Conservation (phyloP, 2,329 filamentous ascomycete genomes). For the Stachybotrys chlorohalonatus region DNA sequence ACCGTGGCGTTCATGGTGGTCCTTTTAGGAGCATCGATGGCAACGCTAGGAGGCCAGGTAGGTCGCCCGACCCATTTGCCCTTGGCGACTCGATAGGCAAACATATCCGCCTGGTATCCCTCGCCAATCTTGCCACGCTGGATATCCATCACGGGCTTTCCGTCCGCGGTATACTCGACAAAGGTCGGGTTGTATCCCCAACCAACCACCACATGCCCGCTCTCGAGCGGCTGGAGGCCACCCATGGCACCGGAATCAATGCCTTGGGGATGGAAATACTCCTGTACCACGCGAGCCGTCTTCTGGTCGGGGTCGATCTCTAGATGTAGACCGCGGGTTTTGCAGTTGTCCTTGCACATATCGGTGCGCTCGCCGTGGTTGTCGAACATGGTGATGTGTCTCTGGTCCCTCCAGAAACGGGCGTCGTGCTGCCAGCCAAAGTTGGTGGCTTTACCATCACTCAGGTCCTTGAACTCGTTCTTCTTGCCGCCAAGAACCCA, state of each 20-base stretch:
- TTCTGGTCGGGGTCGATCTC: conserved; percentile 16
- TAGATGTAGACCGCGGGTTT: conserved; percentile 18
- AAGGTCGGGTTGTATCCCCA: conserved; percentile 19
- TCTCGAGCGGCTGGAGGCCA: conserved; percentile 14
- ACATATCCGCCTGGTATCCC: conserved; percentile 14
- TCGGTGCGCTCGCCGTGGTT: conserved; percentile 24
- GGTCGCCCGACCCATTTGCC: conserved; percentile 16
- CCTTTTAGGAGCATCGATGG: conserved; percentile 12
- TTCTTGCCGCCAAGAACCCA: conserved; percentile 26
- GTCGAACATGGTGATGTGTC: conserved; percentile 26
- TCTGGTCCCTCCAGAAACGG: conserved; percentile 17
- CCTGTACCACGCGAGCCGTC: conserved; percentile 18
- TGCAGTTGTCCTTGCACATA: conserved; percentile 16
- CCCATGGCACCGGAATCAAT: conserved; percentile 17
- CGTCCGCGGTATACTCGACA: conserved; percentile 16
- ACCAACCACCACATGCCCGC: conserved; percentile 15
- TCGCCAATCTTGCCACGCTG: conserved; percentile 13
- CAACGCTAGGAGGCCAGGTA: conserved; percentile 17
- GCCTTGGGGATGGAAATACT: conserved; percentile 17
- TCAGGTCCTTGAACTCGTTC: conserved; percentile 26
- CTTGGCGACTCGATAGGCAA: conserved; percentile 18
- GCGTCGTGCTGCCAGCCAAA: conserved; percentile 31
- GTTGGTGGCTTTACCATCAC: conserved; percentile 21
- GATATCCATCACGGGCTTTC: conserved; percentile 14
- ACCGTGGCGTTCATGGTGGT: conserved; percentile 14